Percentiles rank a stretch among this genome's conserved stretches.
Conservation (phyloP, 1,284 basidiomycete species). For the Xerocomus amazonicus region DNA sequence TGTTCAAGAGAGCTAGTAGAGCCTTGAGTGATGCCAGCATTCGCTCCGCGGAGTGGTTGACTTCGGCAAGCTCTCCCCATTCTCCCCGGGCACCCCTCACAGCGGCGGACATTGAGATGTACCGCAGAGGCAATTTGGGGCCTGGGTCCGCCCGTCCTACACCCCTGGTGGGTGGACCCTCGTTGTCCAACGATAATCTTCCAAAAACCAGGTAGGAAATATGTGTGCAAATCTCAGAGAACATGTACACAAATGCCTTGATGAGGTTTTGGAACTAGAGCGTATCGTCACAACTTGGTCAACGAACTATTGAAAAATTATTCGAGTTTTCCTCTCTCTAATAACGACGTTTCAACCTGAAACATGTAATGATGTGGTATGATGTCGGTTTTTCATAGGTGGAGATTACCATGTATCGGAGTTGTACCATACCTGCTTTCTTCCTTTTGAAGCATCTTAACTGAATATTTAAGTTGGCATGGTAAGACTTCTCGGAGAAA, state of each 20-base stretch:
- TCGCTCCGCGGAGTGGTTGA: slow-evolving; percentile 32
- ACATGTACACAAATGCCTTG: slow-evolving; percentile 31
- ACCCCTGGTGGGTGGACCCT: background rate
- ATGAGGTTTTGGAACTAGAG: no score
- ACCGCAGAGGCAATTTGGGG: slow-evolving; percentile 21
- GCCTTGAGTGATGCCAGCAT: slow-evolving; percentile 31
- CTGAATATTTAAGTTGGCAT: slow-evolving; percentile 2
- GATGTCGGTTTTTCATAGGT: slow-evolving; percentile 7
- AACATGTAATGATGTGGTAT: slow-evolving; percentile 13
- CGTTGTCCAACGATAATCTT: background rate
- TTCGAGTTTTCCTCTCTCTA: background rate
- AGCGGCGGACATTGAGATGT: slow-evolving; percentile 26
- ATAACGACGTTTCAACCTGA: slow-evolving; percentile 1
- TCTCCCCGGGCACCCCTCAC: slow-evolving; percentile 17
- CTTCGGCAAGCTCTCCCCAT: slow-evolving; percentile 20
- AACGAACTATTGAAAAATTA: background rate
- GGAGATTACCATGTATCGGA: slow-evolving; percentile 3
- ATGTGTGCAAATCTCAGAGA: slow-evolving; percentile 15
- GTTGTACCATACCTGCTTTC: background rate
- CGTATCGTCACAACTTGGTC: no score
- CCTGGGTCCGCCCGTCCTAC: background rate
- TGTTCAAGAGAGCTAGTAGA: slow-evolving; percentile 23
- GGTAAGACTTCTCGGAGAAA: slow-evolving; percentile 1
- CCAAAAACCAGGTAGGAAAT: background rate
- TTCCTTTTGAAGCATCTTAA: background rate